A percentile compares a stretch with the other conserved stretches of the same genome.
These are phyloP conservation scores for Dovyalis caffra DNA, from an alignment of 345 rosid genomes.

Conservation along the genomic window DNA sequence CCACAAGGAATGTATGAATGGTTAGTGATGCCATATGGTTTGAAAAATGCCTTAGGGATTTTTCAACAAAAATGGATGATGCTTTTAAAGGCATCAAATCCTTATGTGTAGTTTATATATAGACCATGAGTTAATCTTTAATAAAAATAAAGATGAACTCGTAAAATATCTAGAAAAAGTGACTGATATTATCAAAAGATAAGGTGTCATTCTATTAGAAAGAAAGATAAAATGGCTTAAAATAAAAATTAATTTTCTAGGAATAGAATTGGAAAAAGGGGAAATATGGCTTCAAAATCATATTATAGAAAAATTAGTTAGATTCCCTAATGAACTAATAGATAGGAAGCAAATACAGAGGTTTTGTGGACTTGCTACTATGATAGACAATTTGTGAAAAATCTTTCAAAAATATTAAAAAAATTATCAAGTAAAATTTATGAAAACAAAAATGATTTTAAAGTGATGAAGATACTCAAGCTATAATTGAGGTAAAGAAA, in stretches of 20 bases:
- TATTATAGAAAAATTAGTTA: not conserved
- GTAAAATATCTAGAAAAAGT: not conserved
- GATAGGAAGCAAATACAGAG: not conserved
- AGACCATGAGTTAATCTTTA: not conserved
- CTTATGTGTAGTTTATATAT: not conserved
- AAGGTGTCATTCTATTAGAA: not conserved
- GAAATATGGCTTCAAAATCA: too few relatives aligned
- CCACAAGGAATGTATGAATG: not conserved
- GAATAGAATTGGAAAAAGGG: not conserved
- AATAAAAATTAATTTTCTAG: not conserved
- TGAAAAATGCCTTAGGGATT: not conserved
- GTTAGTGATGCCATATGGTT: not conserved
- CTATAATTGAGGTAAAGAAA: not conserved
- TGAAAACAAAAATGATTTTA: not conserved
- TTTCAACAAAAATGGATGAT: not conserved
- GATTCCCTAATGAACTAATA: not conserved
- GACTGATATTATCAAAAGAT: not conserved
- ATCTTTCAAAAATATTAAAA: not conserved
- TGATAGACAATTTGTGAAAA: not conserved
- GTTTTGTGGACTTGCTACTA: not conserved
- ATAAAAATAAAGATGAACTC: not conserved
- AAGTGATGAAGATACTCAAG: not conserved
- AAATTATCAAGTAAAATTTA: not conserved
- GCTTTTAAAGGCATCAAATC: not conserved
- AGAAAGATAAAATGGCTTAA: not conserved